A percentile compares a stretch with the other conserved stretches of the same genome.
Conservation (phyloP, 257 asterid genomes). For the Nyctanthes arbortristis region DNA sequence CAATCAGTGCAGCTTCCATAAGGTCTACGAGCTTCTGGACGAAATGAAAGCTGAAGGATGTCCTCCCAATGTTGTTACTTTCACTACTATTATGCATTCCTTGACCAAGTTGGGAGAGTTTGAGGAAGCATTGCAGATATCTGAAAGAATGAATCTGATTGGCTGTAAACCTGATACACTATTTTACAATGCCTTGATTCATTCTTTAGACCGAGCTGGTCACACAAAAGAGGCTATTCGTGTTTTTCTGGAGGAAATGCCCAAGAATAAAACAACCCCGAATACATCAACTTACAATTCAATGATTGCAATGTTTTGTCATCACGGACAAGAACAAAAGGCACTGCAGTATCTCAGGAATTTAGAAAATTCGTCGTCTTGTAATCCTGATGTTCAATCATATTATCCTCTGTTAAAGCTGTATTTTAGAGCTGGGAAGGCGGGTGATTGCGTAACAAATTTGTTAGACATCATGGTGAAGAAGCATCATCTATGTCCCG, state of each 20-base stretch:
- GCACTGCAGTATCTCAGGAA: slow-evolving; percentile 54
- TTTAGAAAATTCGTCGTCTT: slow-evolving; percentile 54
- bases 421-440: slow-evolving; percentile 43
- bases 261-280: slow-evolving; percentile 42
- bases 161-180: slow-evolving; percentile 72
- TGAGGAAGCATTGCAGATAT: slow-evolving; percentile 58
- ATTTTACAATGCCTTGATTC: slow-evolving; percentile 72
- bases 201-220: slow-evolving; percentile 65
- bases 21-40: slow-evolving; percentile 65
- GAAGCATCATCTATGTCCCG: slow-evolving; percentile 68
- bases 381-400: slow-evolving; percentile 82
- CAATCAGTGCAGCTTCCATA: slow-evolving; percentile 43
- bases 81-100: slow-evolving; percentile 71
- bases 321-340: slow-evolving; percentile 44
- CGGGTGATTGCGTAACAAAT: slow-evolving; percentile 27
- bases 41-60: slow-evolving; percentile 72
- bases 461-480: slow-evolving; percentile 57
- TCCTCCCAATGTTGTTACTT: slow-evolving; percentile 67
- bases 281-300: slow-evolving; percentile 79
- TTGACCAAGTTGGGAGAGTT: slow-evolving; percentile 56
- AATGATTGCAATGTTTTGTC: slow-evolving; percentile 81
- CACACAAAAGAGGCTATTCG: slow-evolving; percentile 45
- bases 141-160: slow-evolving; percentile 52
- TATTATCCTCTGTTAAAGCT: slow-evolving; percentile 65
- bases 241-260: slow-evolving; percentile 61